Evolutionary conservation across 495 filamentous ascomycete species (phyloP), one percentile per base, ranked within the genome.

Genomic region (Geoglossum glabrum): DNA sequence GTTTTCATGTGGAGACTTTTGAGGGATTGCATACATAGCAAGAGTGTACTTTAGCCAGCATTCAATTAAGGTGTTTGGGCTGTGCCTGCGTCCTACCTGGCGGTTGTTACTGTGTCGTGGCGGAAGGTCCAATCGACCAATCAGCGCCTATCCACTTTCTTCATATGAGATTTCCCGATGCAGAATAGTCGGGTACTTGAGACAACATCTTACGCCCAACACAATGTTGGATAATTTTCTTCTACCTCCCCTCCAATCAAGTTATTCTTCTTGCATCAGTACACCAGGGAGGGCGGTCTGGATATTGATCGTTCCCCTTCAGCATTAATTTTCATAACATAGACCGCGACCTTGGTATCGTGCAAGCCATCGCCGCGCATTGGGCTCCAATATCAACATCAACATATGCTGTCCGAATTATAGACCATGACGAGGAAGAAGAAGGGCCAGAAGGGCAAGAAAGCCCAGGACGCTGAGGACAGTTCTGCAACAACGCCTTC

Each of bases 371-470:
- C 40, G 40, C 40, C 40, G 23, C 36, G 13, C 36, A 15, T 17
- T 40, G 13, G 36, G n/a, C 49, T 2, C 25, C 11, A 31, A 28
- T n/a, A n/a, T n/a, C n/a, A n/a, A 19, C 3, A 52, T 52, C 26
- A 30, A 26, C 49, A 1, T 11, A 52, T 52, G 49, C 49, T 17
- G 49, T 23, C 49, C 28, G 17, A 31, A 27, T 19, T n/a, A 52
- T 56, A 43, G 25, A 58, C n/a, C 45, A 73, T 73, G 70, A 67
- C 72, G 71, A 67, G 61, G 28, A 76, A 72, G 66, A 76, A 72
- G 64, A 74, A 67, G 13, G 36, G 36, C 36, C 36, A 40, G 64
- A 74, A 72, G 64, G 73, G 71, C 63, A 57, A 65, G 54, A 52
- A 52, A 26, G 49, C 70, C 64, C 58, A 65, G 54, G 28, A 52